Percentiles rank a stretch among this genome's conserved stretches.
phyloP scores from a whole-genome alignment of 805 yeast genomes.

The Metschnikowia hibisci region DNA sequence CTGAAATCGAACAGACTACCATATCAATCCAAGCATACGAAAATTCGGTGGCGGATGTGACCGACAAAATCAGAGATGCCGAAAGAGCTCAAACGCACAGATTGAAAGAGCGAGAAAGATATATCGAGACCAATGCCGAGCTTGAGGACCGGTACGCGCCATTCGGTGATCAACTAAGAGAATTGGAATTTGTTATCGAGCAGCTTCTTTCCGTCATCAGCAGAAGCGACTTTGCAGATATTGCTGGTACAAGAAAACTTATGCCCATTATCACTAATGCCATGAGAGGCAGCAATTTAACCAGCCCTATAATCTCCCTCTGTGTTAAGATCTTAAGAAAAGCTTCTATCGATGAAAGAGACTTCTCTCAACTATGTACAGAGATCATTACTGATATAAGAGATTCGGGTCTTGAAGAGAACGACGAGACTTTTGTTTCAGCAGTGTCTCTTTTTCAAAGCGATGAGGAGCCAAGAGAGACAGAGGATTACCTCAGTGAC shows the following conservation, averaged over 20 bases:
- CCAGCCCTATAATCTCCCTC: constrained; percentile 50
- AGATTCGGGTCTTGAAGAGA: constrained; percentile 54
- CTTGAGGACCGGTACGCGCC: constrained; percentile 23
- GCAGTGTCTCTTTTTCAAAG: constrained; percentile 22
- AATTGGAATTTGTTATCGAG: constrained; percentile 67
- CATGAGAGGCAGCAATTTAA: constrained; percentile 53
- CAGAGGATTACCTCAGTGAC: constrained; percentile 23
- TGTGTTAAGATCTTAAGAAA: constrained; percentile 64
- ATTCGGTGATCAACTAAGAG: constrained; percentile 46
- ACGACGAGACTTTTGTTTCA: constrained; percentile 24
- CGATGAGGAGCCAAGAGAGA: constrained; percentile 23
- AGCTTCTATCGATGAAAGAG: constrained; percentile 73
- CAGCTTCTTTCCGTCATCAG: constrained; percentile 67
- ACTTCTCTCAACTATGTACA: constrained; percentile 78
- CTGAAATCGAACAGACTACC: constrained; percentile 8
- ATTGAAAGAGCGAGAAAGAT: constrained; percentile 11
- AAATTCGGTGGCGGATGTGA: constrained; percentile 5
- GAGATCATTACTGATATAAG: constrained; percentile 83
- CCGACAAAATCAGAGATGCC: constrained; percentile 8
- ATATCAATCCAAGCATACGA: constrained; percentile 7
- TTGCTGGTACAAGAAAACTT: constrained; percentile 81
- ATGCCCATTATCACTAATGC: constrained; percentile 45
- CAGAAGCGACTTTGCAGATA: constrained; percentile 83
- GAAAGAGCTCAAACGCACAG: constrained; percentile 13
- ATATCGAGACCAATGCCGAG: constrained; percentile 9